Evolutionary conservation across 331 rosid genomes (phyloP), one percentile per base, ranked within the genome.

Genomic region (Cydonia oblonga): DNA sequence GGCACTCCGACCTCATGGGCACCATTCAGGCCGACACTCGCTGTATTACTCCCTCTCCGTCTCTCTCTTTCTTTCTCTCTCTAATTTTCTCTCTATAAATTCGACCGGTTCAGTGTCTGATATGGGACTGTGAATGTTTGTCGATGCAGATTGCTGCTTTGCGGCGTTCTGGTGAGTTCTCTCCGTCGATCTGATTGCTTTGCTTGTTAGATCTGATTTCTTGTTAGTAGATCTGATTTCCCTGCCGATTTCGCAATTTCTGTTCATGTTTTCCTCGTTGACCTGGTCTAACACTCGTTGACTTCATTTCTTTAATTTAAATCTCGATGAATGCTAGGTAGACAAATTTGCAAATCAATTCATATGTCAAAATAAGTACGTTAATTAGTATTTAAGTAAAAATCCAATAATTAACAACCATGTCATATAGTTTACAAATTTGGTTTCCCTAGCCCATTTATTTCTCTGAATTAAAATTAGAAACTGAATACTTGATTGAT

Each of bases 141-240:
- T 25, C 2, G 20, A 16, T 75, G 93, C 96, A 92, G 98, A 86
- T 88, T 92, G 91, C 60, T 92, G 96, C 83, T 72, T 90, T 66
- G 74, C 96, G 20, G 2, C 81, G 32, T 85, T 85, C 75, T 88
- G 98, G 93, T 92, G 72, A 69, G 96, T 79, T 18, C 42, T 79
- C 60, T 11, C 61, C 28, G 57, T 63, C 5, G 44, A 74, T 56
- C 82, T 70, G 26, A 12, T 40, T 40, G 46, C 62, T 20, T 58
- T 29, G 24, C 24, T 33, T 42, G 3, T 40, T 25, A 14, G 2
- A 51, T 49, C 59, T 3, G 19, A 32, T 58, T 46, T 26, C 23
- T 32, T 40, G 3, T 38, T 32, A 4, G 11, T 24, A 14, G 2
- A 51, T 49, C 59, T 3, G 19, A 32, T 58, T 46, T 26, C 6